Evolutionary conservation across 306 rosid species (phyloP).

Genomic region (Casuarina cunninghamiana): DNA sequence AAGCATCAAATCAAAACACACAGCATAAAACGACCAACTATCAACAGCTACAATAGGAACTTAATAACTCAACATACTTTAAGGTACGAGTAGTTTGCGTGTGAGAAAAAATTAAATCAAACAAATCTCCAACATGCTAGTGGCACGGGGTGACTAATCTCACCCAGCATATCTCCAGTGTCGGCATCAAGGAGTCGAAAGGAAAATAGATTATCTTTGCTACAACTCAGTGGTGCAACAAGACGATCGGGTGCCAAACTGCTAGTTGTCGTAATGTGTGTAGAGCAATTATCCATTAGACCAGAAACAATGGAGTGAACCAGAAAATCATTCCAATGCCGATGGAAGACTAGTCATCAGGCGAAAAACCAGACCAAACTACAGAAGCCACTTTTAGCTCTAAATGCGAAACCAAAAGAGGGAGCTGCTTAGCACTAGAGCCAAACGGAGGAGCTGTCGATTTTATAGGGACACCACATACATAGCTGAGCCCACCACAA

Average conservation of each 20-base stretch:
- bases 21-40: not conserved
- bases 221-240: not conserved
- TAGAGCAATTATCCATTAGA: not conserved
- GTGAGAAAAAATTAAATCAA: not conserved
- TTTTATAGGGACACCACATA: not conserved
- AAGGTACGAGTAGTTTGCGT: too few species aligned
- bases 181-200: not conserved
- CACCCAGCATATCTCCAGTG: not conserved
- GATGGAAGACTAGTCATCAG: not conserved
- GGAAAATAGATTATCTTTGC: not conserved
- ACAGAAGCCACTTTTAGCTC: constrained; percentile 8
- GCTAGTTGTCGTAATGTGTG: not conserved
- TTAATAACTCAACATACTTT: not conserved
- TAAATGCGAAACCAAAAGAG: not conserved
- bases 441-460: not conserved
- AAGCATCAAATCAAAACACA: not conserved
- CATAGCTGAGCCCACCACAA: constrained; percentile 6
- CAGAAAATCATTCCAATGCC: not conserved
- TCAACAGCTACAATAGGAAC: not conserved
- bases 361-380: constrained; percentile 5
- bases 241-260: not conserved
- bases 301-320: not conserved
- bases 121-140: not conserved
- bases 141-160: not conserved
- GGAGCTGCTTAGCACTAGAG: not conserved